These are phyloP conservation scores for Chalciporus piperatus DNA, from an alignment of 768 basidiomycete genomes.

Conservation along the genomic window DNA sequence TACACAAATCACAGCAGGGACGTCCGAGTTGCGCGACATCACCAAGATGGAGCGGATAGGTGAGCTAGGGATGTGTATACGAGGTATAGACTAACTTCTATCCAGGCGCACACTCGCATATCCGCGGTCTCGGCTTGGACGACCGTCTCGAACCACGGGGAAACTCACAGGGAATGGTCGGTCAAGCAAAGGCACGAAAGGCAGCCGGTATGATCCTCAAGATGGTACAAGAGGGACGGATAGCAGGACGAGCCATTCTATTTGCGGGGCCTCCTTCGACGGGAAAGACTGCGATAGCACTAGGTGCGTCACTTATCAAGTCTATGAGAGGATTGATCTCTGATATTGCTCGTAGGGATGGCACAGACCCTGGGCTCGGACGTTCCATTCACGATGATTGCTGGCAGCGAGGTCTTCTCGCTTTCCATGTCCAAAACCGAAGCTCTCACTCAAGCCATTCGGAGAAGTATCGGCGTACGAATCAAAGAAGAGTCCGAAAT, in stretches of 20 bases:
- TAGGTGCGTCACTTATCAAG: slow-evolving; percentile 55
- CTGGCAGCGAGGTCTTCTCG: slow-evolving; percentile 97
- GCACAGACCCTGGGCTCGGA: slow-evolving; percentile 91
- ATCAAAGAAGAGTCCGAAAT: slow-evolving; percentile 98
- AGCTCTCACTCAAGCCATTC: slow-evolving; percentile 93
- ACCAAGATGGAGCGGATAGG: slow-evolving; percentile 95
- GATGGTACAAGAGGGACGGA: slow-evolving; percentile 96
- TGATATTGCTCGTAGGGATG: slow-evolving; percentile 63
- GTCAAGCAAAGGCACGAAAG: slow-evolving; percentile 93
- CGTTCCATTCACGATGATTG: slow-evolving; percentile 97
- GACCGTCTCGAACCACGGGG: slow-evolving; percentile 86
- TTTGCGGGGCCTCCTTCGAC: slow-evolving; percentile 98
- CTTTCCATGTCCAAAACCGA: slow-evolving; percentile 99
- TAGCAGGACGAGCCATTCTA: slow-evolving; percentile 93
- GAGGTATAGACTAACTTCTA: slow-evolving; percentile 4
- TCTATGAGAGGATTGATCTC: not conserved
- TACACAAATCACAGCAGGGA: slow-evolving; percentile 73
- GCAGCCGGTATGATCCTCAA: slow-evolving; percentile 97
- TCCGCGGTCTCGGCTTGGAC: slow-evolving; percentile 92
- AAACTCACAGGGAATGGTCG: slow-evolving; percentile 95
- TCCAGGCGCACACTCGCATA: slow-evolving; percentile 88
- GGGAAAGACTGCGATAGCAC: slow-evolving; percentile 96
- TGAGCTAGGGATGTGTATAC: slow-evolving; percentile 25
- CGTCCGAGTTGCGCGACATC: slow-evolving; percentile 78
- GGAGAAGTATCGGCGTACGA: slow-evolving; percentile 93